Evolutionary conservation across 306 rosid genomes (phyloP), one percentile per base, ranked within the genome.

Genomic region (Casuarina equisetifolia): DNA sequence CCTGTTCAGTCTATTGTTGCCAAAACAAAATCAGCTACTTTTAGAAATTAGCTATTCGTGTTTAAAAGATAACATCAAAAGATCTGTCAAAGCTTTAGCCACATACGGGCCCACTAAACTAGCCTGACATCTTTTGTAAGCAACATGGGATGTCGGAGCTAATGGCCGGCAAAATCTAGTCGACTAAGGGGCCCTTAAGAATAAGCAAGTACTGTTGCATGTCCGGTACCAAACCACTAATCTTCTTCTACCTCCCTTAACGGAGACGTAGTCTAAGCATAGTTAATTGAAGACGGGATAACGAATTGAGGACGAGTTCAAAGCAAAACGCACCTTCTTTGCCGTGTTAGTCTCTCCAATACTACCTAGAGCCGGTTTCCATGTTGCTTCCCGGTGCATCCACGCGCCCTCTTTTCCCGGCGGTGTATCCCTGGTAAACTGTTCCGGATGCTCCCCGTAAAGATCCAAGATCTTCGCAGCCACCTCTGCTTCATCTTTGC

Each of bases 391-490:
- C 43, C 43, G 77, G 69, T 69, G 84, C 39, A 36, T 64, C 38
- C 54, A 53, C 50, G 6, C 9, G 20, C 61, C 69, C 0, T 59
- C 20, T 9, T 17, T 36, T 43, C 7, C 44, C 57, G 35, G 80
- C 57, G n/a, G 46, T 66, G 11, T 12, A n/a, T 76, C 80, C n/a
- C 79, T 75, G 35, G 53, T 67, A n/a, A 45, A 75, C 25, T 51
- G 53, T 17, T 59, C 86, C 19, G 70, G 82, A 69, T 66, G 64
- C 20, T 52, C 81, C 83, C 82, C 36, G 6, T 82, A 92, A 84
- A 90, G 87, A 80, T 74, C 75, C 19, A 89, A 53, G 8, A 94
- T 88, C 88, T 86, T 93, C 79, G 91, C 87, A 1, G 92, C 89
- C 74, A 87, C 88, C 68, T 91, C 91, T 0, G 32, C 72, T 5